Conservation (phyloP, 441 rosid genomes). For the Omphalea diandra region DNA sequence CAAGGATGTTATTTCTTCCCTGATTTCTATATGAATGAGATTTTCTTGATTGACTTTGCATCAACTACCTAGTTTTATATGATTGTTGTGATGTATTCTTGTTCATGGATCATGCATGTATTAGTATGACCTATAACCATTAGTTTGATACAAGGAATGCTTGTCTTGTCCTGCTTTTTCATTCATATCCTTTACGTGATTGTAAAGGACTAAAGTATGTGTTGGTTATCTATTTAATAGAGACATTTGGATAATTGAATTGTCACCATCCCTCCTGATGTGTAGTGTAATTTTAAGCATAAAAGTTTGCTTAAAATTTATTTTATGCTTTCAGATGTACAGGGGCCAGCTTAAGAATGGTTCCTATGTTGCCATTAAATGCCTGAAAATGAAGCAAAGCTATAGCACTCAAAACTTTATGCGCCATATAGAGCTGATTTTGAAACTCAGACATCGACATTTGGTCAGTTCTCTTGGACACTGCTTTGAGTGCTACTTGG, state of each 20-base stretch:
- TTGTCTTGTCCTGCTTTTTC: neutral
- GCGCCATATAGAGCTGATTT: conserved; percentile 84
- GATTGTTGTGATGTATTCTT: neutral
- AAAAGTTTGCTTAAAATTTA: conserved; percentile 1
- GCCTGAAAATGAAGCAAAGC: conserved; percentile 69
- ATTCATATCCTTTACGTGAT: neutral
- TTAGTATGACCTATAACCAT: neutral
- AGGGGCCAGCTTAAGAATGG: conserved; percentile 80
- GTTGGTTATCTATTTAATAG: neutral
- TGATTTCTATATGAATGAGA: neutral
- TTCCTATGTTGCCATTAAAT: conserved; percentile 61
- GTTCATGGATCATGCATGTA: neutral
- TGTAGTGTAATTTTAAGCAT: too few species aligned
- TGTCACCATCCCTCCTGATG: too few species aligned
- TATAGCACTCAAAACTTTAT: conserved; percentile 70
- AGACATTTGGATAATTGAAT: neutral
- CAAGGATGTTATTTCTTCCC: neutral
- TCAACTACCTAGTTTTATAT: too few species aligned
- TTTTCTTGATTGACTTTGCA: neutral
- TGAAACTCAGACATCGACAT: conserved; percentile 84
- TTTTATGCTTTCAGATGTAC: conserved; percentile 61
- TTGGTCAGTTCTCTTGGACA: conserved; percentile 92
- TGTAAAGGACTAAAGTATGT: neutral
- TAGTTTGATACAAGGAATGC: conserved; percentile 1
- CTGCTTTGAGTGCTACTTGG: conserved; percentile 89